phyloP scores from a whole-genome alignment of 305 asterid genomes.

The Plantago lanceolata region DNA sequence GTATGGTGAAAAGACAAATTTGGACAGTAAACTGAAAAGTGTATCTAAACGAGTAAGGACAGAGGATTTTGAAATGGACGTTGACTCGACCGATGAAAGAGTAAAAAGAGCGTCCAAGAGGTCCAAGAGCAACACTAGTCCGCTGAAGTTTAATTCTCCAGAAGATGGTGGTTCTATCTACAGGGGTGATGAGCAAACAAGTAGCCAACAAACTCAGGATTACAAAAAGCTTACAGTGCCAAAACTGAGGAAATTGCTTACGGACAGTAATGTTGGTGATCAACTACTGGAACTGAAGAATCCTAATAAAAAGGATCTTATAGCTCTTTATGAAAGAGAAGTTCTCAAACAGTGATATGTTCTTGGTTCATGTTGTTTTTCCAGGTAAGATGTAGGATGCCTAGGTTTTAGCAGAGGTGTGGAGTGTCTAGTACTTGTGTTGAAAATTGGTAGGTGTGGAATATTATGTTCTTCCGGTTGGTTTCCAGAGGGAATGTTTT shows the following conservation, averaged over 20 bases:
- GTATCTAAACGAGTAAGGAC: conserved; percentile 77
- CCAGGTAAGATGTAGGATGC: background rate
- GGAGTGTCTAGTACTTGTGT: background rate
- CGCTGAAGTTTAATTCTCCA: conserved; percentile 45
- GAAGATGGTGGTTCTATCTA: conserved; percentile 85
- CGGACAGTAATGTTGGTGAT: conserved; percentile 60
- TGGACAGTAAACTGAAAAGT: conserved; percentile 53
- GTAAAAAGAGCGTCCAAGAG: conserved; percentile 56
- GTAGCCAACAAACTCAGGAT: conserved; percentile 63
- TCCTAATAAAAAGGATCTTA: conserved; percentile 57
- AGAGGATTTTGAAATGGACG: conserved; percentile 68
- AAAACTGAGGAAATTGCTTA: conserved; percentile 73
- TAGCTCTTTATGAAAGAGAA: conserved; percentile 67
- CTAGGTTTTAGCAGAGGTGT: conserved; percentile 4
- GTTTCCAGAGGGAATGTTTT: no score
- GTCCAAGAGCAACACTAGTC: conserved; percentile 70
- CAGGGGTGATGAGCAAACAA: conserved; percentile 51
- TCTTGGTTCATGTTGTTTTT: background rate
- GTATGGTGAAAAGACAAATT: conserved; percentile 57
- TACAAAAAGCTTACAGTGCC: conserved; percentile 57
- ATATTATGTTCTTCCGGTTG: no score
- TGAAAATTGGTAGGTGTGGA: background rate
- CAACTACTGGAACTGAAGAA: conserved; percentile 67
- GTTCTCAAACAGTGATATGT: conserved; percentile 46
- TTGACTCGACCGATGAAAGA: conserved; percentile 55